Base-by-base conservation (phyloP, 345 rosid species). In the Pistacia atlantica region DNA sequence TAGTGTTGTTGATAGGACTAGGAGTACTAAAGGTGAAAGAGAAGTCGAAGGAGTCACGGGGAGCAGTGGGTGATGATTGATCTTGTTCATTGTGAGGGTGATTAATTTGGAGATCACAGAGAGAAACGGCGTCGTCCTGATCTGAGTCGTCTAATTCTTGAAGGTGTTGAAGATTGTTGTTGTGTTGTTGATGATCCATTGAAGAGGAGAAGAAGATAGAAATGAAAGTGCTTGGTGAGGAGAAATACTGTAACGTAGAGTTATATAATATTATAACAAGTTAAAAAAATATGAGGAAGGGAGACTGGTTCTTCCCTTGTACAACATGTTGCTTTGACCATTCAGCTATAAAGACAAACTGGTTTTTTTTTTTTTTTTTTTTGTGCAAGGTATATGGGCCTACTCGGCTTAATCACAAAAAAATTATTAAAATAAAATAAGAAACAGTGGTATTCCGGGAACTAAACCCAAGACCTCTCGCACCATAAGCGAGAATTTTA, bases 101-200 rank as follows among this genome's bases (percentile, higher is more conserved):
- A n/a, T 60, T 31, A 7, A 54, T 25, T 3, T 67, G 46, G 67
- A 82, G 84, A 72, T 80, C 81, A 52, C 76, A 75, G 25, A 83
- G 61, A 13, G 86, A 83, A 38, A 83, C 75, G 14, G 80, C 37
- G 73, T 83, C 84, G 20, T 80, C 81, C n/a, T 75, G 57, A 33
- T 63, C 38, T 1, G 69, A 69, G 49, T 54, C 78, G 13, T 33
- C 55, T 33, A 22, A 65, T 56, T n/a, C 73, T 8, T 52, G 37
- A 31, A 20, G 75, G 13, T 35, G 9, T 2, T 9, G 58, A 8
- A 14, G 16, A 49, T 12, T 17, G 10, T 14, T 46, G 18, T 42
- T 11, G 31, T 58, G 35, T n/a, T 54, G 52, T 69, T 31, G 63
- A 33, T 22, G 45, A 42, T 33, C 51, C 61, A n/a, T 42, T 20